These are phyloP conservation scores for Hericium coralloides DNA, from an alignment of 768 basidiomycete genomes.

Conservation along the genomic window DNA sequence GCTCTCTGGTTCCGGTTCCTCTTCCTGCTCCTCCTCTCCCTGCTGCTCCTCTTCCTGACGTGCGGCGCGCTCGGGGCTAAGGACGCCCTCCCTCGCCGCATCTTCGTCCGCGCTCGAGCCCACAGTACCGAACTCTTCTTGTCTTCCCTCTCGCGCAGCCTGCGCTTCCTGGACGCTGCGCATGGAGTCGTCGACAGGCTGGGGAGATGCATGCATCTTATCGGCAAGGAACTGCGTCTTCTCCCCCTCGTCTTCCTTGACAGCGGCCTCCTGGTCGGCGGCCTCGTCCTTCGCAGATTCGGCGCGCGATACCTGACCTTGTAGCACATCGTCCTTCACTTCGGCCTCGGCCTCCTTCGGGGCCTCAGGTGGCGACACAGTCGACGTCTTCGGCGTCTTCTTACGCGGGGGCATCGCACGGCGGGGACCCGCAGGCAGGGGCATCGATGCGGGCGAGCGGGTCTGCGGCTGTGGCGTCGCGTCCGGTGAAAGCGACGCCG, in stretches of 20 bases:
- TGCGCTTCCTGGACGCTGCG: not conserved
- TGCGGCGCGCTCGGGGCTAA: not conserved
- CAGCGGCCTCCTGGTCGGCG: not conserved
- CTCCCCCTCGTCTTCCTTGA: not conserved
- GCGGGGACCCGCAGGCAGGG: conserved; percentile 27
- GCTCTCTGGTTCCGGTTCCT: not conserved
- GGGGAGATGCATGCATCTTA: not conserved
- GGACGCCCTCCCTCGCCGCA: not conserved
- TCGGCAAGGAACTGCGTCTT: not conserved
- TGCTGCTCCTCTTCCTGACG: not conserved
- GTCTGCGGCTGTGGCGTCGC: conserved; percentile 1
- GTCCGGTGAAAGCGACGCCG: not conserved
- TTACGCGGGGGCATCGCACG: conserved; percentile 27
- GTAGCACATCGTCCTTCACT: too few relatives aligned
- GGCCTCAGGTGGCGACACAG: not conserved
- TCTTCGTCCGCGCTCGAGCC: conserved; percentile 5
- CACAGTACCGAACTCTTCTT: not conserved
- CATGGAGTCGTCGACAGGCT: not conserved
- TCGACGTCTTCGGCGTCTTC: conserved; percentile 7
- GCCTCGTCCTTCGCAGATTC: not conserved
- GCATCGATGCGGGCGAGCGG: conserved; percentile 17
- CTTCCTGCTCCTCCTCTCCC: not conserved
- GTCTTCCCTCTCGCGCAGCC: not conserved
- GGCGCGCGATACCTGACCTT: too few relatives aligned
- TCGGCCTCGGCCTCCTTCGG: not conserved